Evolutionary conservation across 73 alveolate species (phyloP).

Genomic region (Stentor roeselii): DNA sequence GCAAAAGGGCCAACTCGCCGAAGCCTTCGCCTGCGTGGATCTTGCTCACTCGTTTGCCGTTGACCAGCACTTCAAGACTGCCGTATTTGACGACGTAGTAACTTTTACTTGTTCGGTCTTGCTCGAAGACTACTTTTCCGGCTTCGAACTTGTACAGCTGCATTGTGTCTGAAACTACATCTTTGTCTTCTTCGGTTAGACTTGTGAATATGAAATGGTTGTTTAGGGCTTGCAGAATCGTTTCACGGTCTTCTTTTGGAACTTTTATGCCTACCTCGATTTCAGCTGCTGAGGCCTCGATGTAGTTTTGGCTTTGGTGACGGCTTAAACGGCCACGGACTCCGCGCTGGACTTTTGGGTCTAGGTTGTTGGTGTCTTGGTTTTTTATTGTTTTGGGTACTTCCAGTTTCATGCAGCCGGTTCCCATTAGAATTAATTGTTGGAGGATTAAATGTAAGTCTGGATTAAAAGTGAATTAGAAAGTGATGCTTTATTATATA

Average conservation of each 20-base stretch:
- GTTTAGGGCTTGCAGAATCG: conserved; percentile 18
- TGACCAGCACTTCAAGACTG: conserved; percentile 4
- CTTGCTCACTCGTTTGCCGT: conserved; percentile 22
- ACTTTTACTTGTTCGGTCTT: neutral
- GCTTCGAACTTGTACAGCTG: conserved; percentile 3
- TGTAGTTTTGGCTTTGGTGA: neutral
- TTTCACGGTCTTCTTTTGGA: conserved; percentile 1
- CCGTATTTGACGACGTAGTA: conserved; percentile 22
- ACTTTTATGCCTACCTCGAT: neutral
- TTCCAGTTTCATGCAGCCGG: neutral
- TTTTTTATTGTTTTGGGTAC: neutral
- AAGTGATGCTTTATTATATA: too few relatives aligned
- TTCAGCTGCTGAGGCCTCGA: conserved; percentile 14
- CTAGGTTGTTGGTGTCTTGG: neutral
- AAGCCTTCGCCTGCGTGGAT: conserved; percentile 28
- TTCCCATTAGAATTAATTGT: too few relatives aligned
- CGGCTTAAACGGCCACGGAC: neutral
- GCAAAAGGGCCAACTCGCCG: conserved; percentile 27
- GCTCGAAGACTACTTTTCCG: conserved; percentile 24
- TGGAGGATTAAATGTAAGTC: too few relatives aligned
- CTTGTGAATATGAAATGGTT: conserved; percentile 29
- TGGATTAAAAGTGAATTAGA: too few relatives aligned
- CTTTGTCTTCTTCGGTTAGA: conserved; percentile 31
- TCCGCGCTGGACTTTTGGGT: neutral
- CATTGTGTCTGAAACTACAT: conserved; percentile 8